A percentile compares a stretch with the other conserved stretches of the same genome.
Conservation (phyloP, 257 asterid genomes). For the Gentiana straminea region DNA sequence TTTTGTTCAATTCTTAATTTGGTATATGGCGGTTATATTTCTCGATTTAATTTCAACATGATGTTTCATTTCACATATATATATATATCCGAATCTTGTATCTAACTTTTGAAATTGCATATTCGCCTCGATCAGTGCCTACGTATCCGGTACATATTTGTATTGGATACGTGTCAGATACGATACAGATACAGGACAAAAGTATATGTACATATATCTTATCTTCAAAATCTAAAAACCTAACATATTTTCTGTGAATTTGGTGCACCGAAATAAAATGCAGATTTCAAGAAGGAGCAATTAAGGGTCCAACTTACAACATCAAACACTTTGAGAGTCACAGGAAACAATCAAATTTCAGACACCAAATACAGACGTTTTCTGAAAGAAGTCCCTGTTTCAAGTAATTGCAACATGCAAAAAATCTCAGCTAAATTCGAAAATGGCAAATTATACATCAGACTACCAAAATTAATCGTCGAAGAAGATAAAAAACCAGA, state of each 20-base stretch:
- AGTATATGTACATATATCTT: neutral
- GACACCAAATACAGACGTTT: slow-evolving; percentile 29
- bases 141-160: too few species aligned
- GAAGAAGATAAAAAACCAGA: slow-evolving; percentile 19
- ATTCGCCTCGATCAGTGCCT: too few species aligned
- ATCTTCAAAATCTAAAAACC: neutral
- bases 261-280: neutral
- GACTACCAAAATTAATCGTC: slow-evolving; percentile 37
- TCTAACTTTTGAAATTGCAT: too few species aligned
- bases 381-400: slow-evolving; percentile 37
- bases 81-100: too few species aligned
- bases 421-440: slow-evolving; percentile 57
- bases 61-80: too few species aligned
- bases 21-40: too few species aligned
- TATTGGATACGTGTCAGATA: neutral
- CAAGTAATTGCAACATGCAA: slow-evolving; percentile 31
- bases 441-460: slow-evolving; percentile 32
- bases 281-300: slow-evolving; percentile 56
- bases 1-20: too few species aligned
- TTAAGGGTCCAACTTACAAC: slow-evolving; percentile 39
- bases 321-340: slow-evolving; percentile 34
- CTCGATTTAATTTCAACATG: too few species aligned
- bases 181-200: neutral
- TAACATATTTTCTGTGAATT: neutral
- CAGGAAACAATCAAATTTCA: slow-evolving; percentile 33